Conservation (phyloP, 2,329 filamentous ascomycete species). For the Claviceps pazoutovae region DNA sequence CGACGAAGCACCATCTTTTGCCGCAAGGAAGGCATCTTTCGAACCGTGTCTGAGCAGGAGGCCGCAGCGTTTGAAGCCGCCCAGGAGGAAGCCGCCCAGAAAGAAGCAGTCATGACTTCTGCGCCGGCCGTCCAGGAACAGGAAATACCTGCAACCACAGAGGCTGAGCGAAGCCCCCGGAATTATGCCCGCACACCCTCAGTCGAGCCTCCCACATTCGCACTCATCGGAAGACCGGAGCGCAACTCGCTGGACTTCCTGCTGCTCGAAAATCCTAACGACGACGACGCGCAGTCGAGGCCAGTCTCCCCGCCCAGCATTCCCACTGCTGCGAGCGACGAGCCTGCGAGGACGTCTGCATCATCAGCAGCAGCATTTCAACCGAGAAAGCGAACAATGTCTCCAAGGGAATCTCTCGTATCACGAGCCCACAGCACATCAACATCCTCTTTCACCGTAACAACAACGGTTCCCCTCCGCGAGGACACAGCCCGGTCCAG, state of each 20-base stretch:
- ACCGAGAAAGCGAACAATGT: conserved; percentile 6
- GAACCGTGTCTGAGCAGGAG: conserved; percentile 42
- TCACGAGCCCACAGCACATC: conserved; percentile 30
- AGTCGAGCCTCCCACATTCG: conserved; percentile 46
- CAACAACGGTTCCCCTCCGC: conserved; percentile 39
- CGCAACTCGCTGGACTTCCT: conserved; percentile 48
- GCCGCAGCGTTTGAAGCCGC: conserved; percentile 26
- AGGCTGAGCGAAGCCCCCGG: conserved; percentile 20
- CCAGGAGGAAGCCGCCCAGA: conserved; percentile 7
- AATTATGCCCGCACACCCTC: conserved; percentile 46
- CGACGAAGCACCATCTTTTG: conserved; percentile 43
- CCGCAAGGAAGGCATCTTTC: conserved; percentile 49
- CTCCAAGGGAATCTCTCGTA: conserved; percentile 12
- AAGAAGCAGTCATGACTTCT: conserved; percentile 8
- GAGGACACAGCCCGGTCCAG: conserved; percentile 24
- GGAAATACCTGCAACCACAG: conserved; percentile 10
- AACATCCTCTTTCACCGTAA: conserved; percentile 31
- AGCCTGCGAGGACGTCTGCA: not conserved
- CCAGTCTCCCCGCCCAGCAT: conserved; percentile 26
- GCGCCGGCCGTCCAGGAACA: conserved; percentile 2
- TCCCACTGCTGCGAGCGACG: conserved; percentile 13
- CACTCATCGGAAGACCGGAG: conserved; percentile 34
- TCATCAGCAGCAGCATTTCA: not conserved
- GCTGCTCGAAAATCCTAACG: conserved; percentile 42
- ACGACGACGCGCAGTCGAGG: conserved; percentile 20